Evolutionary conservation across 169 alveolate species (phyloP).

Genomic region (Eimeria maxima): DNA sequence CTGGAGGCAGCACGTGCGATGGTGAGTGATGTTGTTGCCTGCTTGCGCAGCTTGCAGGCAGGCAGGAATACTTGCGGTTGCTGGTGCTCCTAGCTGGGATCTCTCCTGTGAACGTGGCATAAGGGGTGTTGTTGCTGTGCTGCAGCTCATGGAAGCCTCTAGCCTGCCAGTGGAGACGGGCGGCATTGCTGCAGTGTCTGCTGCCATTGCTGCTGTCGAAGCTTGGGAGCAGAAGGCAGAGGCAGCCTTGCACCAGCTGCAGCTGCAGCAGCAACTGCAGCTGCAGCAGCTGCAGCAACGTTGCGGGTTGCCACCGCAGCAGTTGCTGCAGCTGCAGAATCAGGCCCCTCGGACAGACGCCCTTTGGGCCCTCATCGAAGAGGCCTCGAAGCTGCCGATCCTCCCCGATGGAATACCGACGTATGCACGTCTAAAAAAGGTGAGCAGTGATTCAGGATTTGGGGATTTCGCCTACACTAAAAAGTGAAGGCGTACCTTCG

Average conservation of each 20-base stretch:
- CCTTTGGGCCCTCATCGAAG: slow-evolving; percentile 54
- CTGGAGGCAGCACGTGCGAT: slow-evolving; percentile 51
- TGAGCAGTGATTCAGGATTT: slow-evolving; percentile 23
- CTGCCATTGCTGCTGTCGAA: slow-evolving; percentile 53
- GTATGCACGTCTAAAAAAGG: slow-evolving; percentile 33
- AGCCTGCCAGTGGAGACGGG: slow-evolving; percentile 57
- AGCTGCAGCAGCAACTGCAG: slow-evolving; percentile 68
- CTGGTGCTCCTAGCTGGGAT: slow-evolving; percentile 22
- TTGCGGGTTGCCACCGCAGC: slow-evolving; percentile 64
- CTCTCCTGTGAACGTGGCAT: background rate
- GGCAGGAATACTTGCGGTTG: background rate
- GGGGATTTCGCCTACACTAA: background rate
- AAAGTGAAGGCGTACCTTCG: background rate
- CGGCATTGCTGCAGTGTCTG: slow-evolving; percentile 53
- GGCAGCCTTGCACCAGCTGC: slow-evolving; percentile 70
- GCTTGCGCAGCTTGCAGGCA: background rate
- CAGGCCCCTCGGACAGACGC: slow-evolving; percentile 44
- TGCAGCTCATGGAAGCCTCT: slow-evolving; percentile 60
- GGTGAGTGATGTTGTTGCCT: slow-evolving; percentile 26
- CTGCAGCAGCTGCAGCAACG: slow-evolving; percentile 72
- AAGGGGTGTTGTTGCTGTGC: slow-evolving; percentile 37
- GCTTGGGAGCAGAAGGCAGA: slow-evolving; percentile 69
- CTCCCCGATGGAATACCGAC: slow-evolving; percentile 63
- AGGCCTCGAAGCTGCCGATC: slow-evolving; percentile 55
- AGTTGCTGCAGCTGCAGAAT: slow-evolving; percentile 60